Evolutionary conservation across 169 alveolate genomes (phyloP).

Genomic region (Plasmodium coatneyi): DNA sequence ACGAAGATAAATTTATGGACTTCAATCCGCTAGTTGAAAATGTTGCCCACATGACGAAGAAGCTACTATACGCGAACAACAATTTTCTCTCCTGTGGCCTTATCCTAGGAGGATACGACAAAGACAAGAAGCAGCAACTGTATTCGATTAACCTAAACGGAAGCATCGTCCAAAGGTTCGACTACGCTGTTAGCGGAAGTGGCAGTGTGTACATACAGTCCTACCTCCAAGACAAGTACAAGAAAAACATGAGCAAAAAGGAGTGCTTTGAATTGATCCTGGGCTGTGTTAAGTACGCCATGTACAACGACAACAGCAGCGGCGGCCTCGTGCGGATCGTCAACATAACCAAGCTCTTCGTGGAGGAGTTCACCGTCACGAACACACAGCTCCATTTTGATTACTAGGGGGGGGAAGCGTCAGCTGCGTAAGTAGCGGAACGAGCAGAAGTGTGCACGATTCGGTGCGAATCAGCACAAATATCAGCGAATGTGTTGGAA

Average conservation of each 20-base stretch:
- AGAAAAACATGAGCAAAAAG: conserved; percentile 88
- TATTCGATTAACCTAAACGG: conserved; percentile 94
- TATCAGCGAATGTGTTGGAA: background rate
- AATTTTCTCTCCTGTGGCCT: conserved; percentile 90
- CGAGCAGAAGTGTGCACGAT: background rate
- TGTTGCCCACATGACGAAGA: conserved; percentile 85
- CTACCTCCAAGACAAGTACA: conserved; percentile 89
- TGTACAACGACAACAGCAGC: conserved; percentile 91
- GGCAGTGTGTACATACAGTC: conserved; percentile 94
- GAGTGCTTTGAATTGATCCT: conserved; percentile 87
- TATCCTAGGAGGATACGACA: conserved; percentile 93
- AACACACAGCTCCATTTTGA: conserved; percentile 46
- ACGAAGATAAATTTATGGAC: conserved; percentile 66
- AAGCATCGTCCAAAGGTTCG: conserved; percentile 83
- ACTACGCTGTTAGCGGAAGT: conserved; percentile 92
- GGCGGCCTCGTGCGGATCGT: conserved; percentile 93
- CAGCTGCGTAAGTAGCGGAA: background rate
- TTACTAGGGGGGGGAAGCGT: background rate
- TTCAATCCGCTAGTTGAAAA: conserved; percentile 81
- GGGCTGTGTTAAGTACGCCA: conserved; percentile 90
- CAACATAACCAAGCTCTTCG: conserved; percentile 69
- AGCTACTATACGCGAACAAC: conserved; percentile 88
- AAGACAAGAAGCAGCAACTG: conserved; percentile 86
- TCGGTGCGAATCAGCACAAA: background rate
- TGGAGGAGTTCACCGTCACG: conserved; percentile 75